These are phyloP conservation scores for Neofusicoccum laricinum DNA, from an alignment of 2,329 filamentous ascomycete genomes.

Conservation along the genomic window DNA sequence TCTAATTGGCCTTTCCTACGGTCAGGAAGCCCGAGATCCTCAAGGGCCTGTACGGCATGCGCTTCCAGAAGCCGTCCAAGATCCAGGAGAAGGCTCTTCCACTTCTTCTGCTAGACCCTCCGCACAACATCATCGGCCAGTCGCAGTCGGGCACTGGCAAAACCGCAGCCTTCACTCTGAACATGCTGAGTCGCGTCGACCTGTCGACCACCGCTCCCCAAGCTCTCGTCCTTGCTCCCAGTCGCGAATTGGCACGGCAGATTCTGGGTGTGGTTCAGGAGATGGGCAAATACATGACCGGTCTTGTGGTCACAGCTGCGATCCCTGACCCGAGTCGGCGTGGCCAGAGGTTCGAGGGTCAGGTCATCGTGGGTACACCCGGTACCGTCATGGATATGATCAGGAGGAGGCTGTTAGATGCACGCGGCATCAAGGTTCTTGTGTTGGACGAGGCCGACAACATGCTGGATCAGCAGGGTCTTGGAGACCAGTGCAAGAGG, in stretches of 20 bases:
- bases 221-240: conserved; percentile 85
- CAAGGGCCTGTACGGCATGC: conserved; percentile 74
- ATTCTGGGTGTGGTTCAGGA: conserved; percentile 80
- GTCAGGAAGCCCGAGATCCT: conserved; percentile 50
- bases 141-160: conserved; percentile 99
- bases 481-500: conserved; percentile 91
- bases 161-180: conserved; percentile 93
- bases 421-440: conserved; percentile 70
- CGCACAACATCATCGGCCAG: conserved; percentile 92
- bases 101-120: conserved; percentile 81
- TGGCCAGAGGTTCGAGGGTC: conserved; percentile 66
- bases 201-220: conserved; percentile 70
- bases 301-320: conserved; percentile 73
- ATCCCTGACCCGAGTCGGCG: conserved; percentile 74
- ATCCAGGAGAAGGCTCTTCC: conserved; percentile 95
- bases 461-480: conserved; percentile 93
- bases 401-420: conserved; percentile 70
- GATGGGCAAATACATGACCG: conserved; percentile 80
- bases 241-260: conserved; percentile 90
- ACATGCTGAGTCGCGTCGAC: conserved; percentile 84
- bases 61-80: conserved; percentile 94
- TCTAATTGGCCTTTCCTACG: neutral
- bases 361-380: conserved; percentile 88
- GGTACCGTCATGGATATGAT: conserved; percentile 90
- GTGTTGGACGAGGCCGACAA: conserved; percentile 98